These are phyloP conservation scores for Luffa acutangula DNA, from an alignment of 306 rosid species.

Conservation along the genomic window DNA sequence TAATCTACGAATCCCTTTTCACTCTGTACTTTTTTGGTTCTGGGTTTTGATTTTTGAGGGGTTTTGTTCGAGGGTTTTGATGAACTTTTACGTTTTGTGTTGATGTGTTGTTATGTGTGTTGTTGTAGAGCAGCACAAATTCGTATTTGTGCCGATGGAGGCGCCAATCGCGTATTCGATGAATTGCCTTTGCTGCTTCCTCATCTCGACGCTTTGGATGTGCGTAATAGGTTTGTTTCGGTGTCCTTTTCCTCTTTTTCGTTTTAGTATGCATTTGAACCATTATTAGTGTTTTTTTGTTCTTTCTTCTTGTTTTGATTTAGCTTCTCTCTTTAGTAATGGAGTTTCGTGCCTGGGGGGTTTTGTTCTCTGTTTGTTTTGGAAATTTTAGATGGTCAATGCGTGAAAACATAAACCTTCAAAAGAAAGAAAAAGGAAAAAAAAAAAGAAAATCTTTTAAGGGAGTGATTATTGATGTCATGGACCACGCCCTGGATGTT, in stretches of 20 bases:
- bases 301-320: background rate
- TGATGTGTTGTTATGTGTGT: slow-evolving; percentile 13
- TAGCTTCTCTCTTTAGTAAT: background rate
- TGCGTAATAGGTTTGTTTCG: slow-evolving; percentile 49
- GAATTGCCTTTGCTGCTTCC: slow-evolving; percentile 78
- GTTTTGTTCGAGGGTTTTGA: background rate
- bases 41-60: background rate
- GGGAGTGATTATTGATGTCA: background rate
- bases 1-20: background rate
- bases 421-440: background rate
- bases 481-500: background rate
- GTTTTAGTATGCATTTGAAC: background rate
- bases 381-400: background rate
- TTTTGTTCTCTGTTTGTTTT: background rate
- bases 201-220: slow-evolving; percentile 30
- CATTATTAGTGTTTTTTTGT: background rate
- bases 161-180: slow-evolving; percentile 77
- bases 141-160: slow-evolving; percentile 90
- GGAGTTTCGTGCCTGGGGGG: background rate
- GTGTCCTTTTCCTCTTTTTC: background rate
- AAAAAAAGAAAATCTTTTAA: background rate
- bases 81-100: background rate
- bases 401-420: background rate
- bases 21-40: background rate
- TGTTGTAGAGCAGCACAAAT: slow-evolving; percentile 46